Evolutionary conservation across 164 flowering plant species (phyloP).

Genomic region (Vitis rotundifolia): DNA sequence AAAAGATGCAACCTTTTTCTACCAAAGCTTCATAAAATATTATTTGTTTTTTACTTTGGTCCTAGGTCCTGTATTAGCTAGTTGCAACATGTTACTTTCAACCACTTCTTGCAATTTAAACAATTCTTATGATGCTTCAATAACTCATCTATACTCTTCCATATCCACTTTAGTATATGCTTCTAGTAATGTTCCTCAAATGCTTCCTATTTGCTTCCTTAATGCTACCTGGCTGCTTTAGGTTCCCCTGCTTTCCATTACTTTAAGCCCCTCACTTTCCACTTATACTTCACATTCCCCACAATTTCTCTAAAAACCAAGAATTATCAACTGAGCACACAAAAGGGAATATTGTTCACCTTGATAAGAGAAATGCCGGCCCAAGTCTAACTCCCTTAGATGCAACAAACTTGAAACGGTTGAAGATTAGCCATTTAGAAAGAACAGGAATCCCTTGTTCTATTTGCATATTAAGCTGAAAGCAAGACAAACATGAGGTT

Average conservation of each 20-base stretch:
- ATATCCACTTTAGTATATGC: no score
- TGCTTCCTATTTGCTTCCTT: no score
- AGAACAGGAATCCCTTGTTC: slow-evolving; percentile 94
- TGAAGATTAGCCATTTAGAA: slow-evolving; percentile 85
- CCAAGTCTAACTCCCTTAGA: slow-evolving; percentile 83
- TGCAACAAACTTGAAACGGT: slow-evolving; percentile 81
- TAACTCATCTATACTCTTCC: no score
- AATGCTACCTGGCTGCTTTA: not conserved
- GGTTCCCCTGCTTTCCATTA: not conserved
- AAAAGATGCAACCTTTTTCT: no score
- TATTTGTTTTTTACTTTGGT: no score
- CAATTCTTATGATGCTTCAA: no score
- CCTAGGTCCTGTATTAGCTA: no score
- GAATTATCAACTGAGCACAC: not conserved
- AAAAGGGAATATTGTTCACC: slow-evolving; percentile 37
- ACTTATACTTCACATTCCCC: not conserved
- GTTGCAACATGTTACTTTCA: not conserved
- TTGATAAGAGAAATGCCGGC: slow-evolving; percentile 77
- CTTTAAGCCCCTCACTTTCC: not conserved
- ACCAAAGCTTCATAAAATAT: no score
- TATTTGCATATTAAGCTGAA: slow-evolving; percentile 81
- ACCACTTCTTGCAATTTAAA: no score
- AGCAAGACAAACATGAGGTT: slow-evolving; percentile 9
- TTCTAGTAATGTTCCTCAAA: no score
- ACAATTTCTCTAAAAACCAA: not conserved